phyloP scores from a whole-genome alignment of 805 yeast species.

The Priceomyces carsonii region DNA sequence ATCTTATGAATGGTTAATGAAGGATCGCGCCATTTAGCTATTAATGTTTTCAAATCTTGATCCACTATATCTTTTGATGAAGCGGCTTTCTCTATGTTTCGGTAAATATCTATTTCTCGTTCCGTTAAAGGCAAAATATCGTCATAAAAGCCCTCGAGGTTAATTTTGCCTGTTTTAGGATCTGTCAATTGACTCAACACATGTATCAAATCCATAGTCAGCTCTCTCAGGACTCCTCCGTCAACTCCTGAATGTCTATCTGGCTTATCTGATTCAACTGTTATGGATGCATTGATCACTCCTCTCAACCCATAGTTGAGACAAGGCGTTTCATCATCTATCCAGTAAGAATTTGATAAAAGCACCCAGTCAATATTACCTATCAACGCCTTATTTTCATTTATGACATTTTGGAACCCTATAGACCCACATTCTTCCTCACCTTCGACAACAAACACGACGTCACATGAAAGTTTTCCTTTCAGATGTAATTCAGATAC shows the following conservation, averaged over 20 bases:
- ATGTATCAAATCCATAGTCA: constrained; percentile 81
- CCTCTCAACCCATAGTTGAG: constrained; percentile 94
- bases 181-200: constrained; percentile 66
- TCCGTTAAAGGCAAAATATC: constrained; percentile 59
- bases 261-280: constrained; percentile 69
- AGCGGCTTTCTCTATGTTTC: constrained; percentile 51
- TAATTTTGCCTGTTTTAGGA: constrained; percentile 35
- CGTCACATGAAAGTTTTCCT: constrained; percentile 61
- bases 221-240: constrained; percentile 89
- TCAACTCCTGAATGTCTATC: constrained; percentile 96
- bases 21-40: constrained; percentile 88
- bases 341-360: constrained; percentile 91
- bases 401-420: constrained; percentile 76
- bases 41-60: constrained; percentile 47
- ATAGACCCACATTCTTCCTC: constrained; percentile 93
- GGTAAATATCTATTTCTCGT: constrained; percentile 61
- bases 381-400: constrained; percentile 49
- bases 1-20: constrained; percentile 84
- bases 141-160: constrained; percentile 73
- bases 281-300: constrained; percentile 76
- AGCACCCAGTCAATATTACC: constrained; percentile 81
- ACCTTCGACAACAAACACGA: constrained; percentile 86
- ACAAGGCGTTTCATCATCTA: constrained; percentile 86
- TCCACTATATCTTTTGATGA: constrained; percentile 32
- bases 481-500: constrained; percentile 68